Percentiles rank a stretch among this genome's conserved stretches.
phyloP scores from a whole-genome alignment of 768 basidiomycete species.

The Pleurotus tuber-regium region DNA sequence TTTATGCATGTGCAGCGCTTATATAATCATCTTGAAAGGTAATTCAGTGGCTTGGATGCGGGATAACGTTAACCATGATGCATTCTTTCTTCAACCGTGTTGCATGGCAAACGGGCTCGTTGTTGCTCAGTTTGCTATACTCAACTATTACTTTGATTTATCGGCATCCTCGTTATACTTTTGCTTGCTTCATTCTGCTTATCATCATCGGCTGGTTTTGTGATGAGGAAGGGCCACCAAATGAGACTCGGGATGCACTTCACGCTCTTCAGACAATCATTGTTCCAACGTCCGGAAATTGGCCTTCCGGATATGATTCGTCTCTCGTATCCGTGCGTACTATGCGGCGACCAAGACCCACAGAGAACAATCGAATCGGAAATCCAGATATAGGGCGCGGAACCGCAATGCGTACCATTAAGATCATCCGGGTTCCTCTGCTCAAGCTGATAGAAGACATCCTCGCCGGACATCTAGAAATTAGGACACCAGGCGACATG shows the following conservation, averaged over 20 bases:
- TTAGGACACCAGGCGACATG: constrained; percentile 41
- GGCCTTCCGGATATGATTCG: constrained; percentile 36
- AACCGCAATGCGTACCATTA: constrained; percentile 13
- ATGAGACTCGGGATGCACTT: constrained; percentile 10
- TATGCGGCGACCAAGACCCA: constrained; percentile 9
- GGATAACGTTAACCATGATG: neutral
- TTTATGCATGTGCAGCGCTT: neutral
- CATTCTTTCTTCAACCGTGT: neutral
- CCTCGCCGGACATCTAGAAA: constrained; percentile 38
- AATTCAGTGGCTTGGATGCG: neutral
- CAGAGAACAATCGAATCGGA: neutral
- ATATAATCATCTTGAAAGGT: no score
- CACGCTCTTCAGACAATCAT: constrained; percentile 40
- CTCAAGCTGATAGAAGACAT: constrained; percentile 34
- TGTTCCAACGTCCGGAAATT: constrained; percentile 42
- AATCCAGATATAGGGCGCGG: neutral
- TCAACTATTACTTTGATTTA: no score
- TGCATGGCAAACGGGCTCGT: neutral
- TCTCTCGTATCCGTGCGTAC: constrained; percentile 21
- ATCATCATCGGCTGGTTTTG: neutral
- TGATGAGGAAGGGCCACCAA: constrained; percentile 14
- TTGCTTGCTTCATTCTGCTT: neutral
- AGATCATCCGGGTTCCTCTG: constrained; percentile 29
- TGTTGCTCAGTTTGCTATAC: neutral
- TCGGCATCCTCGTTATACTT: neutral